These are phyloP conservation scores for Beauveria caledonica DNA, from an alignment of 2,329 filamentous ascomycete genomes.

Conservation along the genomic window DNA sequence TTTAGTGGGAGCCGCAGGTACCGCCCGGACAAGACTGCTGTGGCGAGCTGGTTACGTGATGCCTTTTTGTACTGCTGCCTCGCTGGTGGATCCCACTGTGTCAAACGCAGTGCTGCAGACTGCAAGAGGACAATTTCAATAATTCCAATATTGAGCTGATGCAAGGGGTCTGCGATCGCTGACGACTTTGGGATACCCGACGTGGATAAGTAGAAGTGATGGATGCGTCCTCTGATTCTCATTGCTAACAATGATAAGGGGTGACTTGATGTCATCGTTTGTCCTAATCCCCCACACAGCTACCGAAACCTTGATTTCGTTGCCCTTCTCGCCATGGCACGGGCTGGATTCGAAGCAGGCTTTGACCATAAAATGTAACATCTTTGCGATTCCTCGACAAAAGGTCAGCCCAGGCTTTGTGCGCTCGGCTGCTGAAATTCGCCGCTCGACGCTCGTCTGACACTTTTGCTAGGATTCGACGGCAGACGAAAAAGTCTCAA, in stretches of 20 bases:
- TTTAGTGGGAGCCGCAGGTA: background rate
- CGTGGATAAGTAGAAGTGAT: background rate
- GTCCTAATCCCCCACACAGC: background rate
- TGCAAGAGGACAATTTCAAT: background rate
- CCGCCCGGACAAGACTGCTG: background rate
- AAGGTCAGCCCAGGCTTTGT: background rate
- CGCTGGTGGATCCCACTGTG: background rate
- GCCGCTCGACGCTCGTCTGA: background rate
- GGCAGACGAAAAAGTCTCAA: background rate
- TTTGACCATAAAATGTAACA: background rate
- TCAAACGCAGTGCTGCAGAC: background rate
- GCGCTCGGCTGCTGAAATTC: background rate
- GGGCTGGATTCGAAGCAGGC: background rate
- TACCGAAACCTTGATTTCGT: conserved; percentile 1
- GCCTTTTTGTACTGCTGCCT: background rate
- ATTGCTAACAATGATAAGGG: background rate
- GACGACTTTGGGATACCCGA: background rate
- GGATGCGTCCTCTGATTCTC: background rate
- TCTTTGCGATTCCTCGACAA: background rate
- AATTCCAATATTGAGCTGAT: background rate
- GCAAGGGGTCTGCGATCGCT: background rate
- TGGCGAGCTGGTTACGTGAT: background rate
- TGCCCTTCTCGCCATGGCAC: background rate
- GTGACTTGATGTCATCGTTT: background rate
- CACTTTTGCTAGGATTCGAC: background rate